These are phyloP conservation scores for Trichoderma sp. DNA, from an alignment of 2,329 filamentous ascomycete genomes.

Conservation along the genomic window DNA sequence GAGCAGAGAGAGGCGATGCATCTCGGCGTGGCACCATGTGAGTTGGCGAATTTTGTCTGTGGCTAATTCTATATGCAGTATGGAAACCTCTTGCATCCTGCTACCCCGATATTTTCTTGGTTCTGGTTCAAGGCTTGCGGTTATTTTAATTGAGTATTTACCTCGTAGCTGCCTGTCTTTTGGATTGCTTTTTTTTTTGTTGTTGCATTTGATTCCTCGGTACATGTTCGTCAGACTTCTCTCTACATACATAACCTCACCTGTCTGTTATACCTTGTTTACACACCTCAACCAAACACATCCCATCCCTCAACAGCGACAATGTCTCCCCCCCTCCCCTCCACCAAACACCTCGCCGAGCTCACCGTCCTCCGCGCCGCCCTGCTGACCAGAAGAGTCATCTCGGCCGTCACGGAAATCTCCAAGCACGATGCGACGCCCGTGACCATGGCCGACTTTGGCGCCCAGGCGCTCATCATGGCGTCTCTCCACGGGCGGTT, in stretches of 20 bases:
- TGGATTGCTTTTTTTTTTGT: not conserved
- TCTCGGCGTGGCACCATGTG: not conserved
- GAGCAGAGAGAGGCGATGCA: not conserved
- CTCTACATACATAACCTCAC: not conserved
- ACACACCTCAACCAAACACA: too few species aligned
- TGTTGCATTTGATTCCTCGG: not conserved
- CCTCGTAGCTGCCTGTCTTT: not conserved
- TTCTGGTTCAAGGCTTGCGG: too few species aligned
- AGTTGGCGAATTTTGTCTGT: not conserved
- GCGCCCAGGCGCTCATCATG: constrained; percentile 60
- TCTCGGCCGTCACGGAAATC: constrained; percentile 44
- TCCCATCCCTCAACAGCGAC: not conserved
- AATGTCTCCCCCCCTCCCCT: constrained; percentile 20
- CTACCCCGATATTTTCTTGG: too few species aligned
- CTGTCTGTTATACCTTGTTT: too few species aligned
- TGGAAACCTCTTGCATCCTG: not conserved
- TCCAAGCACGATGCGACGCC: constrained; percentile 57
- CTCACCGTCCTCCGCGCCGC: constrained; percentile 54
- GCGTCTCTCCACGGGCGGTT: constrained; percentile 51
- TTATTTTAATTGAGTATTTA: too few species aligned
- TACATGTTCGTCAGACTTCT: not conserved
- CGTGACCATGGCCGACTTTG: constrained; percentile 63
- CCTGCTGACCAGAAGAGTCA: constrained; percentile 51
- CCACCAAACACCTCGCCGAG: constrained; percentile 30
- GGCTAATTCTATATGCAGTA: not conserved